Percentiles rank a stretch among this genome's conserved stretches.
phyloP scores from a whole-genome alignment of 1,139 yeast species.

The Yarrowia galli region DNA sequence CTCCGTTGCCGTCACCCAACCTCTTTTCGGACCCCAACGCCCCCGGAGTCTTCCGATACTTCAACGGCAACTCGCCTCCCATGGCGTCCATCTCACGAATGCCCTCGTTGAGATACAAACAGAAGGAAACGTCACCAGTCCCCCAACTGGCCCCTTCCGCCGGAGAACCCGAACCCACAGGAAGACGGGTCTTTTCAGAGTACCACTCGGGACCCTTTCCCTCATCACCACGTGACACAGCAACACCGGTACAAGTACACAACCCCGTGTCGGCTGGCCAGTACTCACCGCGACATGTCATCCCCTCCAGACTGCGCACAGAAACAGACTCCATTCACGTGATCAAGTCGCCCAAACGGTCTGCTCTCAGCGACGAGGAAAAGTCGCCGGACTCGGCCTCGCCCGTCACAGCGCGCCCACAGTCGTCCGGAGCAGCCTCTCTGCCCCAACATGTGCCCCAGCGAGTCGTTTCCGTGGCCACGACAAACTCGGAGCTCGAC shows the following conservation, averaged over 20 bases:
- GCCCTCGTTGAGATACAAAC: slow-evolving; percentile 37
- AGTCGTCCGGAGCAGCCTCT: slow-evolving; percentile 46
- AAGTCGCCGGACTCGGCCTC: neutral
- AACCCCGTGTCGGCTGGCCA: neutral
- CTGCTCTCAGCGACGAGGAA: slow-evolving; percentile 7
- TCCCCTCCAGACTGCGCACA: slow-evolving; percentile 15
- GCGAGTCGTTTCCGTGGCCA: slow-evolving; percentile 28
- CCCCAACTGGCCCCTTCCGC: slow-evolving; percentile 29
- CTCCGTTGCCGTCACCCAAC: slow-evolving; percentile 50
- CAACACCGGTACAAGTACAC: no score
- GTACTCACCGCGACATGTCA: slow-evolving; percentile 3
- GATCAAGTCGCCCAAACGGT: slow-evolving; percentile 17
- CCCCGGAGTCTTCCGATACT: slow-evolving; percentile 44
- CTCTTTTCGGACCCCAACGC: slow-evolving; percentile 42
- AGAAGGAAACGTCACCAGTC: slow-evolving; percentile 4
- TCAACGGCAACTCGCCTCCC: slow-evolving; percentile 45
- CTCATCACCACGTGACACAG: neutral
- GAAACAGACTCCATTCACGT: slow-evolving; percentile 10
- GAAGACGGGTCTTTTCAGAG: slow-evolving; percentile 21
- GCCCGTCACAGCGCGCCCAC: neutral
- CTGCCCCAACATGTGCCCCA: slow-evolving; percentile 86
- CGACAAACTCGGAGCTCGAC: slow-evolving; percentile 16
- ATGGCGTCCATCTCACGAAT: slow-evolving; percentile 45
- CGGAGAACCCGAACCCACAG: slow-evolving; percentile 6
- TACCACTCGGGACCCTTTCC: slow-evolving; percentile 5